These are phyloP conservation scores for Monascus ruber DNA, from an alignment of 2,329 filamentous ascomycete genomes.

Conservation along the genomic window DNA sequence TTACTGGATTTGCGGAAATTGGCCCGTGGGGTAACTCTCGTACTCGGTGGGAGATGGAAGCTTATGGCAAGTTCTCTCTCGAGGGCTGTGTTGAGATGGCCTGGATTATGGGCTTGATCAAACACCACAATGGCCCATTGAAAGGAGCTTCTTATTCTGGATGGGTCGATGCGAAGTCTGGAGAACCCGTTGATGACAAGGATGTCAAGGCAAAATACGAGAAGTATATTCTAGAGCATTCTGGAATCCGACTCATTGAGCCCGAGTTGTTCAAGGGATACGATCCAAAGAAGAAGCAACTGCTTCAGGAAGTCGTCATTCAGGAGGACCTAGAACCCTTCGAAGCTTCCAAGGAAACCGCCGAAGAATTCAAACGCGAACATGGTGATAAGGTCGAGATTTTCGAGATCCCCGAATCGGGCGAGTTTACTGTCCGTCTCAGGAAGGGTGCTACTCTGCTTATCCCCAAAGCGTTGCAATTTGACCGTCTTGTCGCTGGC, in stretches of 20 bases:
- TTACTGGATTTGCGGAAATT: constrained; percentile 83
- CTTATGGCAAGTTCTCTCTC: constrained; percentile 87
- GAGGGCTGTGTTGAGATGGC: constrained; percentile 99
- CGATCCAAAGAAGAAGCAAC: constrained; percentile 95
- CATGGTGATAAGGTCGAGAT: constrained; percentile 97
- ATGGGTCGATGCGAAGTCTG: constrained; percentile 89
- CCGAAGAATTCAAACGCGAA: constrained; percentile 92
- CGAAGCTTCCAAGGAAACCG: constrained; percentile 92
- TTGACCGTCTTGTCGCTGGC: constrained; percentile 92
- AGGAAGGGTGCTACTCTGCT: constrained; percentile 91
- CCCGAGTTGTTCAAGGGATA: constrained; percentile 95
- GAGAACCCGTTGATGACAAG: constrained; percentile 94
- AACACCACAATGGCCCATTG: constrained; percentile 91
- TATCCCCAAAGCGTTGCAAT: constrained; percentile 93
- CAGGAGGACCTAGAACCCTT: constrained; percentile 96
- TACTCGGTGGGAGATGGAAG: constrained; percentile 99
- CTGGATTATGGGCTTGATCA: constrained; percentile 99
- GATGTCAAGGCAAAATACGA: constrained; percentile 97
- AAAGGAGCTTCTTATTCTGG: constrained; percentile 96
- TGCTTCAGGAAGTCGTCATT: constrained; percentile 94
- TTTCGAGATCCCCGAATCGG: constrained; percentile 86
- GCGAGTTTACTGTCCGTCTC: constrained; percentile 86
- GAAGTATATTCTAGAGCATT: constrained; percentile 90
- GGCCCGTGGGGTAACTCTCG: constrained; percentile 93
- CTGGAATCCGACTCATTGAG: constrained; percentile 94